phyloP scores from a whole-genome alignment of 1,284 basidiomycete species.

The Cerrena zonata region DNA sequence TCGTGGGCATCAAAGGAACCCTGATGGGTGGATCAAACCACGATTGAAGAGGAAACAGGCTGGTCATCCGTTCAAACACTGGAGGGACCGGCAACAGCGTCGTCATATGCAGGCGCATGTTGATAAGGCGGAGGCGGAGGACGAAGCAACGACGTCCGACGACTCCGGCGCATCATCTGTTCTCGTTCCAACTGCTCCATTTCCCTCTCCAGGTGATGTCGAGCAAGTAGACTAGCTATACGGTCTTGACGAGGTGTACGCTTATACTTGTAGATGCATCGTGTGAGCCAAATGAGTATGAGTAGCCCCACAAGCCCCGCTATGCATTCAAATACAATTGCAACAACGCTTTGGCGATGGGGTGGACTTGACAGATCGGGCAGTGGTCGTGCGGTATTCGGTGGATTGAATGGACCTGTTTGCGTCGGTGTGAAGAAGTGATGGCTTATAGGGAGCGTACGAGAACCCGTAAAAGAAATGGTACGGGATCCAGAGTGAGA shows the following conservation, averaged over 20 bases:
- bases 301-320: conserved; percentile 36
- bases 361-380: conserved; percentile 7
- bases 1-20: too few species aligned
- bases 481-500: neutral
- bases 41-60: too few species aligned
- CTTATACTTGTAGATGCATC: conserved; percentile 39
- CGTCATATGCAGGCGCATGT: conserved; percentile 38
- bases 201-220: conserved; percentile 48
- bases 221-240: conserved; percentile 35
- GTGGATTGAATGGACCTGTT: neutral
- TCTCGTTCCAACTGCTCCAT: conserved; percentile 38
- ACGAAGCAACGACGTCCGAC: conserved; percentile 10
- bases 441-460: neutral
- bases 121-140: conserved; percentile 37
- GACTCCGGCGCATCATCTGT: conserved; percentile 16
- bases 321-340: conserved; percentile 42
- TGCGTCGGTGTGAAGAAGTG: neutral
- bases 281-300: conserved; percentile 31
- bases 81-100: neutral
- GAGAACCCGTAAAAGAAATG: neutral
- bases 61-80: neutral
- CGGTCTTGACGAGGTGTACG: conserved; percentile 43
- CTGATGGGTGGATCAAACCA: too few species aligned
- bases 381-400: conserved; percentile 5
- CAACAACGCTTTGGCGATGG: conserved; percentile 21